Evolutionary conservation across 495 filamentous ascomycete species (phyloP).

Genomic region (Cudoniella acicularis): DNA sequence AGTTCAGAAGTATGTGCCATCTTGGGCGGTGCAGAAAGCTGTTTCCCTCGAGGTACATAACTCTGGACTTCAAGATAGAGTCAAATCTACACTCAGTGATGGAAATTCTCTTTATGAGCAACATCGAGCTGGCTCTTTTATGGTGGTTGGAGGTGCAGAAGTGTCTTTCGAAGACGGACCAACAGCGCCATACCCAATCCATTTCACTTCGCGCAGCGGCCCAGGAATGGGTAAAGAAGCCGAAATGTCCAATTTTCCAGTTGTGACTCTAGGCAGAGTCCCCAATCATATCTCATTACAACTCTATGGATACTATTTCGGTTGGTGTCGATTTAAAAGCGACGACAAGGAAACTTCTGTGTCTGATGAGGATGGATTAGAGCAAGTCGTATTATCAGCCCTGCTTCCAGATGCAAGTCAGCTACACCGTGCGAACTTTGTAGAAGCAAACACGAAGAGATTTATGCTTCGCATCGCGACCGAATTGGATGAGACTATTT

Average conservation of each 20-base stretch:
- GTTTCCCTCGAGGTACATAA: conserved; percentile 39
- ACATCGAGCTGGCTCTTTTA: conserved; percentile 15
- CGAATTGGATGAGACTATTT: conserved; percentile 38
- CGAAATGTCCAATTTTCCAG: conserved; percentile 31
- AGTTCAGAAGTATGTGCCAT: conserved; percentile 38
- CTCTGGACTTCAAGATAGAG: conserved; percentile 34
- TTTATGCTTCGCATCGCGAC: conserved; percentile 42
- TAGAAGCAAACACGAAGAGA: conserved; percentile 30
- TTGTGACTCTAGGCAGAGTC: conserved; percentile 40
- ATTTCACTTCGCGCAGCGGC: conserved; percentile 43
- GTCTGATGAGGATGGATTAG: conserved; percentile 36
- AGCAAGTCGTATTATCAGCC: conserved; percentile 49
- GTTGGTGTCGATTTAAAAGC: conserved; percentile 48
- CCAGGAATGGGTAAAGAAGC: conserved; percentile 30
- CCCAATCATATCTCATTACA: conserved; percentile 43
- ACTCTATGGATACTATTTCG: conserved; percentile 59
- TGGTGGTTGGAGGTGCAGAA: conserved; percentile 20
- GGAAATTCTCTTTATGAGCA: conserved; percentile 22
- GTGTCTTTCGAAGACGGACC: conserved; percentile 47
- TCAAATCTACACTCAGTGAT: conserved; percentile 29
- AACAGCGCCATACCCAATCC: conserved; percentile 53
- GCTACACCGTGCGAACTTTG: conserved; percentile 34
- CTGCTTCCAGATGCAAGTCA: conserved; percentile 34
- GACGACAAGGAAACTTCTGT: conserved; percentile 19
- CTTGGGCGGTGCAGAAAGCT: conserved; percentile 38